These are phyloP conservation scores for Suhomyces sp. DNA, from an alignment of 805 yeast genomes.

Conservation along the genomic window DNA sequence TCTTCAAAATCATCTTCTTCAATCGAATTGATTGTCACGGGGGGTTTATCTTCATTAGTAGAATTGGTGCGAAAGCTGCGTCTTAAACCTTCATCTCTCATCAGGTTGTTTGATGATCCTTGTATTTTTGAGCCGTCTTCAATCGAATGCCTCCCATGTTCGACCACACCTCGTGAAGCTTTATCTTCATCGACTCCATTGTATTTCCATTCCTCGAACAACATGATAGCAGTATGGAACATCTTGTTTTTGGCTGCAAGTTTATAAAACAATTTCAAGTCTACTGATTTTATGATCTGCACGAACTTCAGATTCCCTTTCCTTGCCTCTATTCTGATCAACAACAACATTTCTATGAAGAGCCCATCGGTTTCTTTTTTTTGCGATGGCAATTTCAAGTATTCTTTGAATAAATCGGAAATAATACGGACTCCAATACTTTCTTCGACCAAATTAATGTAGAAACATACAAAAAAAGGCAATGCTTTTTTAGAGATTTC, in stretches of 20 bases:
- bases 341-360: constrained; percentile 23
- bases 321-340: constrained; percentile 43
- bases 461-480: constrained; percentile 28
- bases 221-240: constrained; percentile 45
- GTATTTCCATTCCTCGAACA: constrained; percentile 43
- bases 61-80: too few species aligned
- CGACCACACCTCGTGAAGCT: too few species aligned
- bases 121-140: too few species aligned
- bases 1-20: constrained; percentile 11
- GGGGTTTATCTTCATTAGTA: constrained; percentile 16
- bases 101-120: constrained; percentile 1
- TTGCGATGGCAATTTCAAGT: too few species aligned
- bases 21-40: constrained; percentile 2
- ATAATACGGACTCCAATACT: constrained; percentile 10
- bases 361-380: constrained; percentile 14
- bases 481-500: constrained; percentile 22
- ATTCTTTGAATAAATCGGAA: constrained; percentile 11
- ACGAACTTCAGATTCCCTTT: constrained; percentile 24
- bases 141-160: too few species aligned
- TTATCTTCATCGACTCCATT: not conserved
- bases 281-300: constrained; percentile 28
- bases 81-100: not conserved
- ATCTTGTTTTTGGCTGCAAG: constrained; percentile 33
- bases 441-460: constrained; percentile 13
- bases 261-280: constrained; percentile 23